A percentile compares a stretch with the other conserved stretches of the same genome.
These are phyloP conservation scores for Aspergillus sp. DNA, from an alignment of 2,329 filamentous ascomycete species.

Conservation along the genomic window DNA sequence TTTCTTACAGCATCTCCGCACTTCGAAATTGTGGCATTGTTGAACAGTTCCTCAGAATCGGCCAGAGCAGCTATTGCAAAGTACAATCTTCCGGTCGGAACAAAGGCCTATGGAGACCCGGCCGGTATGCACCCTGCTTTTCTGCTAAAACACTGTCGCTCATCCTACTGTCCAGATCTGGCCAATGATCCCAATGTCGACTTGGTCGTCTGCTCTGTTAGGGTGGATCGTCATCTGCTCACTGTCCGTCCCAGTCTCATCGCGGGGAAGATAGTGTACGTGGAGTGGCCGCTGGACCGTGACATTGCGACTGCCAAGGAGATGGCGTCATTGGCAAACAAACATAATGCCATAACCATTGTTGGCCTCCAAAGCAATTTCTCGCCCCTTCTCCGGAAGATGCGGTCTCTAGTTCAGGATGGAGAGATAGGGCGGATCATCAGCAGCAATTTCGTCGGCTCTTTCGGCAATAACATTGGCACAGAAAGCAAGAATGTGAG, in stretches of 20 bases:
- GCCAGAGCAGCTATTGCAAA: constrained; percentile 17
- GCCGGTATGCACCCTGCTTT: constrained; percentile 19
- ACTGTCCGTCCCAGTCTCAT: constrained; percentile 47
- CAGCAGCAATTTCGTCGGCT: constrained; percentile 45
- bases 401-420: constrained; percentile 45
- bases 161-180: constrained; percentile 27
- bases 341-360: constrained; percentile 39
- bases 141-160: not conserved
- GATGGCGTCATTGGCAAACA: constrained; percentile 36
- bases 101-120: constrained; percentile 52
- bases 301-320: constrained; percentile 42
- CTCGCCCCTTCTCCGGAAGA: constrained; percentile 43
- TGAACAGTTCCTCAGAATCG: constrained; percentile 9
- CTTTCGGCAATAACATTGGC: constrained; percentile 24
- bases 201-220: constrained; percentile 50
- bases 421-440: constrained; percentile 53
- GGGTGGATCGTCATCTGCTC: constrained; percentile 53
- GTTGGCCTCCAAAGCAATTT: constrained; percentile 54
- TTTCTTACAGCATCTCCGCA: constrained; percentile 3
- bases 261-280: constrained; percentile 53
- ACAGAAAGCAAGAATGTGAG: constrained; percentile 8
- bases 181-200: constrained; percentile 52
- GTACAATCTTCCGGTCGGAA: constrained; percentile 42
- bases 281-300: constrained; percentile 59
- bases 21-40: constrained; percentile 10